phyloP scores from a whole-genome alignment of 441 rosid species.

The Populus hybrid region DNA sequence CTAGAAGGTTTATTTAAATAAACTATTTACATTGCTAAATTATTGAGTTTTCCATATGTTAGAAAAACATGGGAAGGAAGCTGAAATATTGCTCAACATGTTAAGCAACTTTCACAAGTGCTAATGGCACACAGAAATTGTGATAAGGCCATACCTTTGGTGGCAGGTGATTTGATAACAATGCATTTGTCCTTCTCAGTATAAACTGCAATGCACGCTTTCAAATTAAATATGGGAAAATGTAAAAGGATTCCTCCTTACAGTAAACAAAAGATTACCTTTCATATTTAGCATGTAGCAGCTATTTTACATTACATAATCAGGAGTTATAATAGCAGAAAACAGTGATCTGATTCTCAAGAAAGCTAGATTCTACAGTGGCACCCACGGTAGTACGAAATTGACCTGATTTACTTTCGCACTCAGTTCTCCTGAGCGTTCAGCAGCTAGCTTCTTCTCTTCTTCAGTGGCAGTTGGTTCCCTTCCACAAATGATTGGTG shows the following conservation, averaged over 20 bases:
- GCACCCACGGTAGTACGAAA: constrained; percentile 11
- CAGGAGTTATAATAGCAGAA: not conserved
- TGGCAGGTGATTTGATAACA: constrained; percentile 96
- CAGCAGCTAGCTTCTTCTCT: constrained; percentile 74
- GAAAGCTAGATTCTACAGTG: constrained; percentile 10
- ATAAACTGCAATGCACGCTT: constrained; percentile 68
- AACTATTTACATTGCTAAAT: not conserved
- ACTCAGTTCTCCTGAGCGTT: constrained; percentile 92
- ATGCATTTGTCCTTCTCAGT: constrained; percentile 90
- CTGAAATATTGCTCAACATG: not conserved
- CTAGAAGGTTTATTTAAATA: not conserved
- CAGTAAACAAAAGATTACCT: constrained; percentile 5
- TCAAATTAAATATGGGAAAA: constrained; percentile 15
- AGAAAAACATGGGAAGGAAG: not conserved
- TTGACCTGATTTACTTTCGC: constrained; percentile 93
- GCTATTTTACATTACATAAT: not conserved
- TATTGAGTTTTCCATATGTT: not conserved
- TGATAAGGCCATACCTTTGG: constrained; percentile 67
- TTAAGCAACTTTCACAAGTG: constrained; percentile 14
- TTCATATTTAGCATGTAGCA: constrained; percentile 7
- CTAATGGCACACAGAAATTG: constrained; percentile 3
- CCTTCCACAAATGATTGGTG: constrained; percentile 93
- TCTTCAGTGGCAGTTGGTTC: constrained; percentile 89
- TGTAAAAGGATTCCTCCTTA: not conserved
- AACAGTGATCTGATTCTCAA: constrained; percentile 4